Percentiles rank a stretch among this genome's conserved stretches.
Evolutionary conservation across 371 early-diverging fungal species (phyloP).

Genomic region (Sporodiniella umbellata): DNA sequence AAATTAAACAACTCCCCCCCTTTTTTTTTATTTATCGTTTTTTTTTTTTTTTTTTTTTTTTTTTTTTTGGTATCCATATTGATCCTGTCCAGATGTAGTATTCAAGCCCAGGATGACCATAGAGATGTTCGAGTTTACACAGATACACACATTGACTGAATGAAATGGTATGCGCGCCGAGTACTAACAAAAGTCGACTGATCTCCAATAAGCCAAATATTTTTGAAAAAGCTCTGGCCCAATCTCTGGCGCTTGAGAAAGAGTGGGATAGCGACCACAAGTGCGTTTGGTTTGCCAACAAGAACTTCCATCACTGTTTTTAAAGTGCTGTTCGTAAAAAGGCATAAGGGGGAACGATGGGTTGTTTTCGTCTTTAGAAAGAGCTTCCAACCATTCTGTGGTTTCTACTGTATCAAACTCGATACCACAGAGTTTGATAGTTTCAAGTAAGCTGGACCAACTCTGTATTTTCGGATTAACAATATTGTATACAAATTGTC

Average conservation of each 20-base stretch:
- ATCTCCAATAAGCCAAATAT: constrained; percentile 13
- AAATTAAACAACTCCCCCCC: too few species aligned
- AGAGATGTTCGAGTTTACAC: too few species aligned
- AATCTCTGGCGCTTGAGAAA: constrained; percentile 11
- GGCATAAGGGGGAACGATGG: constrained; percentile 32
- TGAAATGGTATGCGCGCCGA: too few species aligned
- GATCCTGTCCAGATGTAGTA: too few species aligned
- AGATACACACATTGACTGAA: too few species aligned
- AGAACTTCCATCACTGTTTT: constrained; percentile 13
- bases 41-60: too few species aligned
- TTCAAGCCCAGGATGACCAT: too few species aligned
- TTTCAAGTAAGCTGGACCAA: constrained; percentile 22
- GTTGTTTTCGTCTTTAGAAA: constrained; percentile 28
- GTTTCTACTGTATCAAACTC: constrained; percentile 24
- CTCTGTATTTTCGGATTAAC: constrained; percentile 25
- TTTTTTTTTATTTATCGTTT: too few species aligned
- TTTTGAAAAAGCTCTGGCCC: constrained; percentile 11
- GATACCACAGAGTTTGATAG: constrained; percentile 24
- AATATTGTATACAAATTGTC: constrained; percentile 28
- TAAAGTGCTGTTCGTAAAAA: constrained; percentile 26
- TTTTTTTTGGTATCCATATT: too few species aligned
- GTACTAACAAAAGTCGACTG: constrained; percentile 21
- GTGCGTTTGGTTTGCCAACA: constrained; percentile 24
- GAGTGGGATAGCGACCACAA: neutral
- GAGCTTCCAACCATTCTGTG: constrained; percentile 23